phyloP scores from a whole-genome alignment of 148 eudicot genomes.

The Rhododendron molle region DNA sequence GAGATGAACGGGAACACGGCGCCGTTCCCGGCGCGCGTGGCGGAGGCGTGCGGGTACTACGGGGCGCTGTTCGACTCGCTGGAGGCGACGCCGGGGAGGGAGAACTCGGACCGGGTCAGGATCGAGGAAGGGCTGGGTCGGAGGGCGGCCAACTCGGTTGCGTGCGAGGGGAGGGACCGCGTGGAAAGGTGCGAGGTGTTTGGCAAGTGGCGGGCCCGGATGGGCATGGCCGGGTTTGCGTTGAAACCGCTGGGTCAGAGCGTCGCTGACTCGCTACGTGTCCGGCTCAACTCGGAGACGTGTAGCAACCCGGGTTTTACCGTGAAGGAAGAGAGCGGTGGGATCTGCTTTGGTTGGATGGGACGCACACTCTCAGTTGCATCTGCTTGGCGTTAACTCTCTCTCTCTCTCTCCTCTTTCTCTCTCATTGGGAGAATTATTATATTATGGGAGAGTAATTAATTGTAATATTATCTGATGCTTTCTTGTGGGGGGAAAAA shows the following conservation, averaged over 20 bases:
- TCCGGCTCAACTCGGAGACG: constrained; percentile 35
- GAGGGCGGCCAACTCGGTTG: constrained; percentile 57
- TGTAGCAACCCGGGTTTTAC: constrained; percentile 62
- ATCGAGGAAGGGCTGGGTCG: constrained; percentile 79
- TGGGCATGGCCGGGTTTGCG: constrained; percentile 84
- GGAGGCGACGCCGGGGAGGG: constrained; percentile 40
- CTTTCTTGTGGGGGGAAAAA: background rate
- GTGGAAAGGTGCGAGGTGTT: constrained; percentile 86
- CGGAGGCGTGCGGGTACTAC: constrained; percentile 51
- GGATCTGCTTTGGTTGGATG: constrained; percentile 80
- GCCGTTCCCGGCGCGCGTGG: constrained; percentile 58
- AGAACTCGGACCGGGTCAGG: constrained; percentile 40
- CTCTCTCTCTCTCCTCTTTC: background rate
- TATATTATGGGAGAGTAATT: background rate
- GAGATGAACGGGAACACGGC: constrained; percentile 81
- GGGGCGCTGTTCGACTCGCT: constrained; percentile 69
- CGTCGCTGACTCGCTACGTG: constrained; percentile 52
- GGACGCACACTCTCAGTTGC: constrained; percentile 65
- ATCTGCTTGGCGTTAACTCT: constrained; percentile 72
- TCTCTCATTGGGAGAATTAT: background rate
- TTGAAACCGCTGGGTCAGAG: constrained; percentile 31
- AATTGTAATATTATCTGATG: constrained; percentile 5
- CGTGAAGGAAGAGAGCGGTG: constrained; percentile 57
- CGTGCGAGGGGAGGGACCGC: constrained; percentile 80
- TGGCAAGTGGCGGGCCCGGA: constrained; percentile 88